These are phyloP conservation scores for Dicorynia guianensis DNA, from an alignment of 306 rosid species.

Conservation along the genomic window DNA sequence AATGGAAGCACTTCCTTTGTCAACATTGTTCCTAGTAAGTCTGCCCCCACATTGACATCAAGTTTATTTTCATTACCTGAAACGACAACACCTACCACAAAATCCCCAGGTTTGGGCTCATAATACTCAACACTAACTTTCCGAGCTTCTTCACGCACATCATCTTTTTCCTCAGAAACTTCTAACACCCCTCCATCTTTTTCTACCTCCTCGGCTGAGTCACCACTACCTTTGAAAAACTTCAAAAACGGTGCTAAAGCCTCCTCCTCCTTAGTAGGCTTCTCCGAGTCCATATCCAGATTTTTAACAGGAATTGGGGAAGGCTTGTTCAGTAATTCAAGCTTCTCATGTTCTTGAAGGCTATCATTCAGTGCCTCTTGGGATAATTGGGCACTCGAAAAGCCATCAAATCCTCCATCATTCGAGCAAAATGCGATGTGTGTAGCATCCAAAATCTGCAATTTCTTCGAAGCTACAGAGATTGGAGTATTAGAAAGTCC, in stretches of 20 bases:
- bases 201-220: constrained; percentile 49
- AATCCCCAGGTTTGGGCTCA: constrained; percentile 93
- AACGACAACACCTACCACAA: constrained; percentile 90
- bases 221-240: constrained; percentile 71
- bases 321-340: constrained; percentile 80
- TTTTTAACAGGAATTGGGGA: constrained; percentile 56
- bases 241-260: constrained; percentile 86
- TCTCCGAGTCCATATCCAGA: constrained; percentile 42
- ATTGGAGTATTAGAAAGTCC: constrained; percentile 24
- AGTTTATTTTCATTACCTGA: constrained; percentile 92
- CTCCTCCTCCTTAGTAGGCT: constrained; percentile 56
- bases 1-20: constrained; percentile 96
- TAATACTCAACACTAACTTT: constrained; percentile 81
- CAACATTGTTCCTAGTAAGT: constrained; percentile 89
- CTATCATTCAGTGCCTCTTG: constrained; percentile 47
- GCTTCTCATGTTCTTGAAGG: constrained; percentile 61
- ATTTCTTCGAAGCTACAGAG: constrained; percentile 50
- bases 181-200: constrained; percentile 45
- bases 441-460: constrained; percentile 45
- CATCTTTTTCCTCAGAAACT: constrained; percentile 53
- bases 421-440: constrained; percentile 63
- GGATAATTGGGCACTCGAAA: constrained; percentile 60
- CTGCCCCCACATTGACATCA: constrained; percentile 89
- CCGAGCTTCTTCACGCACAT: constrained; percentile 47
- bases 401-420: constrained; percentile 61